Base-by-base conservation (phyloP, 1,284 basidiomycete genomes). In the Tilletia horrida region DNA sequence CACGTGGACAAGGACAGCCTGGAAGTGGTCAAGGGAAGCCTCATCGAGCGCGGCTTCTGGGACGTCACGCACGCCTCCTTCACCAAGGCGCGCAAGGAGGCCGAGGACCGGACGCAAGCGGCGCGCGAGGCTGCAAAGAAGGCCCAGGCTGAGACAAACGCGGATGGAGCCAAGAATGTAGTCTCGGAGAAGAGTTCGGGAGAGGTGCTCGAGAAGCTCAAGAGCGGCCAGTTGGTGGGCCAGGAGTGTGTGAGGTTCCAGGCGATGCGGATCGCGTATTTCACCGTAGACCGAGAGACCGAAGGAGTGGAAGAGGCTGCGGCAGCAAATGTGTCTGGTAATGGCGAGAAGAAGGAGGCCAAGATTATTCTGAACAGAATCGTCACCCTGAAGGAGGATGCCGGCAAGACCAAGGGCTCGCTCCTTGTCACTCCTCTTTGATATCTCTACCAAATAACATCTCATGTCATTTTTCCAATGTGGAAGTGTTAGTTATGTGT, bases 201-300 rank as follows among this genome's bases (percentile, higher is more conserved):
- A 18, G 70, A 67, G 0, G 76, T 73, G 9, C 75, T 75, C 2
- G 74, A 74, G 0, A 62, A 71, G 47, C 44, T 70, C 1, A 91
- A 88, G 4, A 88, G 88, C 48, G 90, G 89, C 67, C 90, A 92
- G 82, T 85, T 96, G 50, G 86, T 94, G 45, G 95, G 96, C 23
- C 90, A 91, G 81, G 96, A 98, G 83, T 91, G 90, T 81, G 88
- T 98, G 63, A 87, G 96, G 59, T 98, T 99, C 88, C 96, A 99
- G 84, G 96, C 92, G 21, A 86, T 98, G 83, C 88, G 96, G 21
- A 89, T 96, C 61, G 96, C 91, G 2, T 99, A 97, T 85, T 98
- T 99, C 81, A 88, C 92, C 11, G 85, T 97, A 42, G 96, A 99
- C 83, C 89, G 89, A 80, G 92, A 96, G 42, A 69, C 25, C 71